Percentiles rank a stretch among this genome's conserved stretches.
These are phyloP conservation scores for Alternaria brassicicola DNA, from an alignment of 2,329 filamentous ascomycete species.

Conservation along the genomic window DNA sequence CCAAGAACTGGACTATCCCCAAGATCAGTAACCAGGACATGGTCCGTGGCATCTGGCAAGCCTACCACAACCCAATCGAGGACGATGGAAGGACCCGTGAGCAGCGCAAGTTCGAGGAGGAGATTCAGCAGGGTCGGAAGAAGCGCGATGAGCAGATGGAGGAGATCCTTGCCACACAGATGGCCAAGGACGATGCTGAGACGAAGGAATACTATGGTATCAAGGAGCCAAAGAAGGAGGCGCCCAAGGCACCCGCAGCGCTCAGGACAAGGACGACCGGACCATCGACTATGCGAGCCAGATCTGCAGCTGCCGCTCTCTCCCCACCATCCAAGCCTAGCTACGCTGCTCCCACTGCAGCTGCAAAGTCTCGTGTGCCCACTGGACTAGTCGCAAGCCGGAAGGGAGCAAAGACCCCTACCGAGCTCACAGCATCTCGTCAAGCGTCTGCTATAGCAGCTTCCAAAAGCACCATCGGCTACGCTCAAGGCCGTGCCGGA, in stretches of 20 bases:
- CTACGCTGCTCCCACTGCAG: conserved; percentile 49
- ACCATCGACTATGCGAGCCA: conserved; percentile 62
- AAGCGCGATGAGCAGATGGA: conserved; percentile 71
- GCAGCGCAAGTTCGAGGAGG: conserved; percentile 62
- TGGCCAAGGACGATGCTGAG: conserved; percentile 59
- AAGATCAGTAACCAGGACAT: conserved; percentile 61
- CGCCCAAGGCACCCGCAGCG: conserved; percentile 20
- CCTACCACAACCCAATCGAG: conserved; percentile 64
- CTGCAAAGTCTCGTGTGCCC: conserved; percentile 49
- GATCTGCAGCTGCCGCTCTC: conserved; percentile 55
- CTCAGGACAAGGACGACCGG: conserved; percentile 32
- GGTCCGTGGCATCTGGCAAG: conserved; percentile 57
- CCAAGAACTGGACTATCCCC: conserved; percentile 59
- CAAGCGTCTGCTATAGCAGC: conserved; percentile 67
- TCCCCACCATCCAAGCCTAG: conserved; percentile 42
- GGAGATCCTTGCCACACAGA: conserved; percentile 67
- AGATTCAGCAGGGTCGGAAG: conserved; percentile 53
- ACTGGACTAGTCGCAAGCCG: conserved; percentile 46
- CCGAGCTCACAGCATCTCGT: conserved; percentile 60
- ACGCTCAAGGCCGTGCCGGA: conserved; percentile 73
- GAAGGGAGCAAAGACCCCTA: conserved; percentile 47
- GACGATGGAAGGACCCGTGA: conserved; percentile 69
- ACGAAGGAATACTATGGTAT: conserved; percentile 45
- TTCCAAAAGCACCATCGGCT: conserved; percentile 83
- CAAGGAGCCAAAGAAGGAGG: conserved; percentile 36